These are phyloP conservation scores for Gloeopeniophorella convolvens DNA, from an alignment of 768 basidiomycete species.

Conservation along the genomic window DNA sequence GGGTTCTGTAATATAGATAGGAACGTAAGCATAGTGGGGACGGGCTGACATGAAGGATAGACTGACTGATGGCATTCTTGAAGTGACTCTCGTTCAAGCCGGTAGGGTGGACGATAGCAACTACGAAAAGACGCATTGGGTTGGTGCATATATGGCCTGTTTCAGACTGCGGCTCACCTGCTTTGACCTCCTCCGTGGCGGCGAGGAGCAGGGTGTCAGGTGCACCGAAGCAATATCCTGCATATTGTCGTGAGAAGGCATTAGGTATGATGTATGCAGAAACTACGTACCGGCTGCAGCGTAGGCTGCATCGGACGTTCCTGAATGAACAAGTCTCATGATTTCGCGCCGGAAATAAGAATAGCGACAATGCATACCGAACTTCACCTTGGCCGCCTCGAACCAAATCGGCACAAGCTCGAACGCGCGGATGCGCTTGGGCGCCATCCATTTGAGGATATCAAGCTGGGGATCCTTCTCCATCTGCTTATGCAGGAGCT, in stretches of 20 bases:
- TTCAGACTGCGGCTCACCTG: neutral
- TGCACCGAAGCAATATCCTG: conserved; percentile 4
- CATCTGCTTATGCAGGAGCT: neutral
- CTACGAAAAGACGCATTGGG: neutral
- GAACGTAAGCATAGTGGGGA: too few species aligned
- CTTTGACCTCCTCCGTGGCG: neutral
- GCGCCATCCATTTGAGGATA: neutral
- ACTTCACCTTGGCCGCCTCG: neutral
- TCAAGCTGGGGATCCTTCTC: neutral
- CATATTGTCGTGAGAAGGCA: neutral
- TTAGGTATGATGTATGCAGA: neutral
- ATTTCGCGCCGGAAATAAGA: neutral
- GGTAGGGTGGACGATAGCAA: neutral
- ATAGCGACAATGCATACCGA: neutral
- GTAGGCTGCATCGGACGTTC: neutral
- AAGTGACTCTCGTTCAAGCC: conserved; percentile 1
- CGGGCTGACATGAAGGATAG: neutral
- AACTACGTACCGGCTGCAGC: neutral
- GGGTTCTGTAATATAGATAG: too few species aligned
- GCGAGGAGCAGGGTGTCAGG: neutral
- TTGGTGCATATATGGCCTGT: neutral
- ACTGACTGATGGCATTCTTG: neutral
- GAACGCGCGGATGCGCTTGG: neutral
- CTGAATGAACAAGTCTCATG: neutral
- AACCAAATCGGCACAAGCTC: neutral